These are phyloP conservation scores for Starmerella potacharoeniae DNA, from an alignment of 805 yeast species.

Conservation along the genomic window DNA sequence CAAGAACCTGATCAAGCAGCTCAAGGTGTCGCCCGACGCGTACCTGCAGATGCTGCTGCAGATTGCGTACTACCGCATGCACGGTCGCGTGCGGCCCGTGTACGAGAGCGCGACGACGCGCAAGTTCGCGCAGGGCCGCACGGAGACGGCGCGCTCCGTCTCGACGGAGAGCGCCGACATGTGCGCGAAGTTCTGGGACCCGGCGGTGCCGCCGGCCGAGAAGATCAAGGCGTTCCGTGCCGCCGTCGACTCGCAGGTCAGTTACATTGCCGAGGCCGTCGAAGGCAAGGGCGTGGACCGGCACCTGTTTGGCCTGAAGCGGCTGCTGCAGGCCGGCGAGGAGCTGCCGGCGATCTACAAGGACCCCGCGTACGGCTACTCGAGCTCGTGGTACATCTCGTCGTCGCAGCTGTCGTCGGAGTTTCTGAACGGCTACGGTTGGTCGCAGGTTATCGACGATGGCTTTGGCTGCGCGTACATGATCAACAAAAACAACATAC, in stretches of 20 bases:
- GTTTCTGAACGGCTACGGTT: constrained; percentile 84
- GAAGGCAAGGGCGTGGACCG: constrained; percentile 87
- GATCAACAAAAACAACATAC: constrained; percentile 74
- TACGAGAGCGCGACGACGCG: constrained; percentile 95
- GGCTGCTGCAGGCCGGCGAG: constrained; percentile 50
- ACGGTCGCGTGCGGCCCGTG: constrained; percentile 75
- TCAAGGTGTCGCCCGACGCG: constrained; percentile 87
- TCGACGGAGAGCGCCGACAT: constrained; percentile 58
- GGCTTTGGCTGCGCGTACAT: constrained; percentile 93
- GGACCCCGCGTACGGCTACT: constrained; percentile 67
- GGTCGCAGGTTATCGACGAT: constrained; percentile 87
- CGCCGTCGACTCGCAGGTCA: constrained; percentile 65
- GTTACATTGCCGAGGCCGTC: constrained; percentile 63
- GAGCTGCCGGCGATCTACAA: constrained; percentile 51
- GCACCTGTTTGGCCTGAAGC: constrained; percentile 80
- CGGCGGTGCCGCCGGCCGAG: constrained; percentile 38
- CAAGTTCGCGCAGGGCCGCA: constrained; percentile 77
- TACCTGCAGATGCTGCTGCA: constrained; percentile 84
- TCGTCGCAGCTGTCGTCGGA: constrained; percentile 83
- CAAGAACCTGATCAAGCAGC: constrained; percentile 69
- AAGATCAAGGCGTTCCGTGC: constrained; percentile 57
- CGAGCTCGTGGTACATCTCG: constrained; percentile 75
- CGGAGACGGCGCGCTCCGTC: constrained; percentile 85
- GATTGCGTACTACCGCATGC: constrained; percentile 74
- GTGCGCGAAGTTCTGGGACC: constrained; percentile 62